Percentiles rank a stretch among this genome's conserved stretches.
These are phyloP conservation scores for Thalassiosira oceanica DNA, from an alignment of 352 stramenopile genomes.

Conservation along the genomic window DNA sequence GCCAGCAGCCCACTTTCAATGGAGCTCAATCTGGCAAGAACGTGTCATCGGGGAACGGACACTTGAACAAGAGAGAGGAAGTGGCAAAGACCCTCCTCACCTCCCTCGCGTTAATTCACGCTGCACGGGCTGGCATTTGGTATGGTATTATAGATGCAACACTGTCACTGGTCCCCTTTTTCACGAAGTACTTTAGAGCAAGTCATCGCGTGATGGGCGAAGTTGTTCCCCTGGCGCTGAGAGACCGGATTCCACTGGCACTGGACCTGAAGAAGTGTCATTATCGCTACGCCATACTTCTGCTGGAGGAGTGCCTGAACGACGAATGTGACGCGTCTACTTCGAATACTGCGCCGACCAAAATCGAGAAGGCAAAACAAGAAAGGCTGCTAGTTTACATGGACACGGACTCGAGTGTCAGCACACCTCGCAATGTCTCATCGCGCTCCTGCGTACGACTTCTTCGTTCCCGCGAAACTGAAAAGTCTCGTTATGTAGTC, in stretches of 20 bases:
- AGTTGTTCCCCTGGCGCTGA: neutral
- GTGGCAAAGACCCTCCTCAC: slow-evolving; percentile 45
- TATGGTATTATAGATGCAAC: slow-evolving; percentile 60
- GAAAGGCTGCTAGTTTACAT: slow-evolving; percentile 35
- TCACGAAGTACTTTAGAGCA: slow-evolving; percentile 67
- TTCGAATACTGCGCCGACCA: neutral
- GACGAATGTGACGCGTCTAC: neutral
- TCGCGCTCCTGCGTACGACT: slow-evolving; percentile 25
- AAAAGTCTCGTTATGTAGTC: too few relatives aligned
- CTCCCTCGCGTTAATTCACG: slow-evolving; percentile 61
- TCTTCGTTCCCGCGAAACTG: too few relatives aligned
- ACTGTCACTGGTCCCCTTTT: slow-evolving; percentile 33
- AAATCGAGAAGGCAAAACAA: neutral
- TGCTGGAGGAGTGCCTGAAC: slow-evolving; percentile 44
- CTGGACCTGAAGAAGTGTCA: slow-evolving; percentile 75
- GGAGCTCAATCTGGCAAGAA: too few relatives aligned
- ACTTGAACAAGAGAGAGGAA: slow-evolving; percentile 18
- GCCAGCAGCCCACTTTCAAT: too few relatives aligned
- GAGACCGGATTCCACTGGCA: slow-evolving; percentile 37
- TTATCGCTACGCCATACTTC: slow-evolving; percentile 59
- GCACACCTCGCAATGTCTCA: slow-evolving; percentile 7
- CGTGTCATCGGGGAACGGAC: neutral
- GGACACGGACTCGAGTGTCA: slow-evolving; percentile 3
- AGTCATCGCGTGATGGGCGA: slow-evolving; percentile 12
- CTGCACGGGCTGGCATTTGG: slow-evolving; percentile 47